Evolutionary conservation across 495 filamentous ascomycete genomes (phyloP).

Genomic region (Lasiosphaeria hispida): DNA sequence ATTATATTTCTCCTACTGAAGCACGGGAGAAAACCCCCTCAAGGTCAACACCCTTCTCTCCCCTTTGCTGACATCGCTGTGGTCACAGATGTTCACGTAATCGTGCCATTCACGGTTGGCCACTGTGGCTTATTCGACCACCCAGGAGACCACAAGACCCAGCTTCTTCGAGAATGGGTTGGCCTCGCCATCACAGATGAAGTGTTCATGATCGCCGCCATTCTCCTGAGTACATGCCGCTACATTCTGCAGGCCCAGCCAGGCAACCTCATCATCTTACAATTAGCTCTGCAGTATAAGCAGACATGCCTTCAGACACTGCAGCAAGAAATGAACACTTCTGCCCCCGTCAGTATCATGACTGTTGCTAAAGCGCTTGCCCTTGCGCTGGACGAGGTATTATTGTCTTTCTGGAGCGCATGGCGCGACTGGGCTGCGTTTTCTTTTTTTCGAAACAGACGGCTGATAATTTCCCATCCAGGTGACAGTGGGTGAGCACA

Average conservation of each 20-base stretch:
- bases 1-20: no score
- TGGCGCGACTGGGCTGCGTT: background rate
- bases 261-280: constrained; percentile 1
- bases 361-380: constrained; percentile 17
- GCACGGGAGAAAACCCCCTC: no score
- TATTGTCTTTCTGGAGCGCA: background rate
- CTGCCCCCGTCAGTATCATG: constrained; percentile 4
- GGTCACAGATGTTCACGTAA: constrained; percentile 11
- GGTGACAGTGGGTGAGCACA: constrained; percentile 7
- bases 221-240: constrained; percentile 17
- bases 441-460: background rate
- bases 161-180: constrained; percentile 19
- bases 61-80: background rate
- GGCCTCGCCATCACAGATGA: constrained; percentile 17
- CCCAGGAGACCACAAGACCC: constrained; percentile 11
- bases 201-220: constrained; percentile 7
- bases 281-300: constrained; percentile 18
- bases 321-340: constrained; percentile 1
- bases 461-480: background rate
- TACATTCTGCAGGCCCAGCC: constrained; percentile 6
- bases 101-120: constrained; percentile 11
- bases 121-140: constrained; percentile 16
- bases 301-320: constrained; percentile 10
- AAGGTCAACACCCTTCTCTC: background rate
- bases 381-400: constrained; percentile 16